Evolutionary conservation across 306 rosid genomes (phyloP).

Genomic region (Crotalaria pallida): DNA sequence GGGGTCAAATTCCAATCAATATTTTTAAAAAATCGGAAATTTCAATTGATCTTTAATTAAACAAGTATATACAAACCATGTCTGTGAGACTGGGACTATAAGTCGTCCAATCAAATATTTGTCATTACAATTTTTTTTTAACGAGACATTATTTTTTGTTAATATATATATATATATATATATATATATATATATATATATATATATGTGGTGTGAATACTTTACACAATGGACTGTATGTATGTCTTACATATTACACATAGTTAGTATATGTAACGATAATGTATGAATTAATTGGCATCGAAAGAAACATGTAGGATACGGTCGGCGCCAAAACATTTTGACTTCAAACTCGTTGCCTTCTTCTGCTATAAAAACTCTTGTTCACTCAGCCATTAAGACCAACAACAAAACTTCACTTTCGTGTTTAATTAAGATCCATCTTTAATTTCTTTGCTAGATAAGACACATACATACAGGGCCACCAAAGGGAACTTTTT

Average conservation of each 20-base stretch:
- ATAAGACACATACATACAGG: not conserved
- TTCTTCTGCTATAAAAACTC: conserved; percentile 29
- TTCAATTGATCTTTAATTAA: not conserved
- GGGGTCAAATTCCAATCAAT: too few relatives aligned
- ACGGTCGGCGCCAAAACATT: conserved; percentile 82
- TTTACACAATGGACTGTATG: not conserved
- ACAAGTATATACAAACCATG: too few relatives aligned
- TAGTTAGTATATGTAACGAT: not conserved
- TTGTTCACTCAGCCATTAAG: conserved; percentile 6
- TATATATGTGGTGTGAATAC: not conserved
- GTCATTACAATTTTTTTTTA: not conserved
- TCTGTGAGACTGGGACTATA: not conserved
- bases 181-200: too few relatives aligned
- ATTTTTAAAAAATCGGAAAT: too few relatives aligned
- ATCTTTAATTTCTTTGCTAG: not conserved
- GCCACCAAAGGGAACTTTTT: not conserved
- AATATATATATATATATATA: not conserved
- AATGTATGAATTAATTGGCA: not conserved
- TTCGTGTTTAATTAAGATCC: conserved; percentile 1
- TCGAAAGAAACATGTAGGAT: conserved; percentile 32
- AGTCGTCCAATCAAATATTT: not conserved
- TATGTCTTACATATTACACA: not conserved
- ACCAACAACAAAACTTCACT: conserved; percentile 10
- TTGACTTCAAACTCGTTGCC: conserved; percentile 46
- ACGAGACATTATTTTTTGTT: not conserved